phyloP scores from a whole-genome alignment of 2,329 filamentous ascomycete genomes.

The Aspergillus pseudoviridinutans region DNA sequence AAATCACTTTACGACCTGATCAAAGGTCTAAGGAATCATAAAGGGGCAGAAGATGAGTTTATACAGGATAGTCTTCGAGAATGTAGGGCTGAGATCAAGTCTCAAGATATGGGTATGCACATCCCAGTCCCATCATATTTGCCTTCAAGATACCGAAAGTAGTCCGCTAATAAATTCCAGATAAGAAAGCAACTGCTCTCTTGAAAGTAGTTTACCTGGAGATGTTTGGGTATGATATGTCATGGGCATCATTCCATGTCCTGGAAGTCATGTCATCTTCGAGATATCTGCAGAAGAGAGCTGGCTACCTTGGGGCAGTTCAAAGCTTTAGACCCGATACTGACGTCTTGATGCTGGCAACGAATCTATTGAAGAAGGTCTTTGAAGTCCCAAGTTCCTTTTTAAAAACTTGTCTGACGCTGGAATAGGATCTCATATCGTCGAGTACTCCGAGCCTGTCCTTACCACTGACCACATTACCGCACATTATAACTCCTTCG shows the following conservation, averaged over 20 bases:
- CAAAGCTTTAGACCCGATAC: constrained; percentile 96
- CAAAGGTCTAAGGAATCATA: constrained; percentile 88
- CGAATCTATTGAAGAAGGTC: constrained; percentile 93
- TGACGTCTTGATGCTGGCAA: constrained; percentile 95
- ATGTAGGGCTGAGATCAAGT: constrained; percentile 88
- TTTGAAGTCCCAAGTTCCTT: not conserved
- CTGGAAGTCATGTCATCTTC: constrained; percentile 97
- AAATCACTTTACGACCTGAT: constrained; percentile 99
- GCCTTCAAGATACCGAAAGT: not conserved
- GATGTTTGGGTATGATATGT: constrained; percentile 99
- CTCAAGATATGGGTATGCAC: constrained; percentile 80
- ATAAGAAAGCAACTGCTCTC: constrained; percentile 92
- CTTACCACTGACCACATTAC: constrained; percentile 83
- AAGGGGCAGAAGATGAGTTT: constrained; percentile 91
- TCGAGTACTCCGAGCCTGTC: constrained; percentile 71
- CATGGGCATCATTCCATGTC: constrained; percentile 97
- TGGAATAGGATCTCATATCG: constrained; percentile 54
- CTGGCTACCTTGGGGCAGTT: constrained; percentile 90
- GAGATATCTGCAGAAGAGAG: constrained; percentile 91
- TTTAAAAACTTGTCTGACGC: constrained; percentile 9
- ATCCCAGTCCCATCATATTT: constrained; percentile 1
- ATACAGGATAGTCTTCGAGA: constrained; percentile 91
- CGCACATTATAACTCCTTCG: constrained; percentile 88
- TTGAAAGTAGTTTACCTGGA: constrained; percentile 96
- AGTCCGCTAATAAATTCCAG: constrained; percentile 41